These are phyloP conservation scores for Gymnopilus dilepis DNA, from an alignment of 768 basidiomycete genomes.

Conservation along the genomic window DNA sequence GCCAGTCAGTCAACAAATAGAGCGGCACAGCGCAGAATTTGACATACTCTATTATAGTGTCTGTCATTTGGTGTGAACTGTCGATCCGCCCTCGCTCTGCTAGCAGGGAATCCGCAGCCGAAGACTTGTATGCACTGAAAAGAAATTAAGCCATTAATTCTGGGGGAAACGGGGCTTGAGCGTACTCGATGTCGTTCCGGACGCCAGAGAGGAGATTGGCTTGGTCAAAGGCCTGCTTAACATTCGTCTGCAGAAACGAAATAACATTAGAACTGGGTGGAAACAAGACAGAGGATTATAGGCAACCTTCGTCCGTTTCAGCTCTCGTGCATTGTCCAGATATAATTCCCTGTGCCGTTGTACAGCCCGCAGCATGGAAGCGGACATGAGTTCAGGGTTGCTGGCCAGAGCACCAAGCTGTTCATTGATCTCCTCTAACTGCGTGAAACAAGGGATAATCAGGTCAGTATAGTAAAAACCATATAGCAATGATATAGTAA, in stretches of 20 bases:
- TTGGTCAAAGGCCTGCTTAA: slow-evolving; percentile 83
- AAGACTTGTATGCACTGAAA: slow-evolving; percentile 86
- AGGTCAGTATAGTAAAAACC: not conserved
- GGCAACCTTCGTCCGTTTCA: slow-evolving; percentile 81
- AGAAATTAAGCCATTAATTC: not conserved
- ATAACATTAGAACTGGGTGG: slow-evolving; percentile 29
- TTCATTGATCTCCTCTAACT: slow-evolving; percentile 90
- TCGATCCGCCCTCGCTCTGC: slow-evolving; percentile 91
- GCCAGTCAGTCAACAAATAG: slow-evolving; percentile 4
- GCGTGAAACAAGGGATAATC: slow-evolving; percentile 21
- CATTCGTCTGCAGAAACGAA: slow-evolving; percentile 58
- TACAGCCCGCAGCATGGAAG: slow-evolving; percentile 86
- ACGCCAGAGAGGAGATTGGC: slow-evolving; percentile 90
- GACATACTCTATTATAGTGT: slow-evolving; percentile 84
- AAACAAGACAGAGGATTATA: not conserved
- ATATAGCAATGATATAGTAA: not conserved
- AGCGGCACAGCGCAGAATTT: not conserved
- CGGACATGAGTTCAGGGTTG: slow-evolving; percentile 73
- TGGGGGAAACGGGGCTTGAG: not conserved
- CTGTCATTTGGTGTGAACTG: slow-evolving; percentile 93
- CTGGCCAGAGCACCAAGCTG: slow-evolving; percentile 72
- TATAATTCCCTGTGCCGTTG: slow-evolving; percentile 91
- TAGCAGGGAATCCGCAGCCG: slow-evolving; percentile 84
- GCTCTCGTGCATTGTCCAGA: slow-evolving; percentile 86
- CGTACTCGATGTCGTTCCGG: slow-evolving; percentile 94